phyloP scores from a whole-genome alignment of 1,284 basidiomycete genomes.

The Sporisorium reilianum region DNA sequence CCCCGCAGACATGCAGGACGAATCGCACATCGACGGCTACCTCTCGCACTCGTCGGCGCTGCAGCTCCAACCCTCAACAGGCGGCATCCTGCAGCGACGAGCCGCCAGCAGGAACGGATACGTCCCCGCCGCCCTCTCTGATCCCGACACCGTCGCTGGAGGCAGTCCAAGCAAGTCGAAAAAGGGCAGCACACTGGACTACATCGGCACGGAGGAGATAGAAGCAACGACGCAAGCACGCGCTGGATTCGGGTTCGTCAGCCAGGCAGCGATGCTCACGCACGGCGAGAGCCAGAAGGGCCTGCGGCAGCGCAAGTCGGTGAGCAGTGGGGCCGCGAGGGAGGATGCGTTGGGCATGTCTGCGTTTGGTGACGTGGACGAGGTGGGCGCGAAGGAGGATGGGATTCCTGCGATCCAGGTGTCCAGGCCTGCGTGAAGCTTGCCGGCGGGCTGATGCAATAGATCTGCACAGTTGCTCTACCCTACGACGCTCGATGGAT shows the following conservation, averaged over 20 bases:
- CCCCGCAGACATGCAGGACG: background rate
- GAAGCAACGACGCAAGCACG: background rate
- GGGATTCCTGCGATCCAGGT: conserved; percentile 35
- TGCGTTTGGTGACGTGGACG: background rate
- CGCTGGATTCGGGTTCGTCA: conserved; percentile 23
- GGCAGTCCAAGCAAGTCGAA: conserved; percentile 1
- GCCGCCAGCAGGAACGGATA: conserved; percentile 6
- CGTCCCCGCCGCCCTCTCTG: background rate
- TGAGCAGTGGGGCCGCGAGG: conserved; percentile 1
- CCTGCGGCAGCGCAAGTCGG: conserved; percentile 25
- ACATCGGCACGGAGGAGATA: background rate
- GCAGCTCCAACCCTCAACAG: background rate
- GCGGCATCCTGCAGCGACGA: conserved; percentile 12
- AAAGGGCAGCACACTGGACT: background rate
- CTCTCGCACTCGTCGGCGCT: conserved; percentile 19
- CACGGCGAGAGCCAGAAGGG: conserved; percentile 27
- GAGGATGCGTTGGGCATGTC: background rate
- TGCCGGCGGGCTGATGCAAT: background rate
- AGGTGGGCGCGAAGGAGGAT: background rate
- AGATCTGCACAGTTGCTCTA: background rate
- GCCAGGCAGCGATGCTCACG: conserved; percentile 19
- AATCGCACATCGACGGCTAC: background rate
- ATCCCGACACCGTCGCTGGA: background rate
- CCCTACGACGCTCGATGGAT: too few species aligned
- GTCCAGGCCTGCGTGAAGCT: conserved; percentile 16